Conservation (phyloP, 306 rosid genomes). For the Carpinus viminea region DNA sequence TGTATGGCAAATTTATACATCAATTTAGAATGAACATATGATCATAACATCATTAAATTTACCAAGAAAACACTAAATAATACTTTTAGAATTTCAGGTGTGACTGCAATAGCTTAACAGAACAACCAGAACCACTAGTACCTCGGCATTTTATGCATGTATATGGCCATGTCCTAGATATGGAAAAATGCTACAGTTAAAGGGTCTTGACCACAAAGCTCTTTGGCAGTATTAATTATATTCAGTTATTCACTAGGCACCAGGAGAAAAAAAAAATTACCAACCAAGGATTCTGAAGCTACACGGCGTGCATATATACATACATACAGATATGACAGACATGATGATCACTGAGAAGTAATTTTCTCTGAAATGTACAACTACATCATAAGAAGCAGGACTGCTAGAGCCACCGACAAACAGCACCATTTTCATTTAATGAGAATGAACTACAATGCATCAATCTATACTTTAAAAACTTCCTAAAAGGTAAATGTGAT, state of each 20-base stretch:
- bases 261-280: no score
- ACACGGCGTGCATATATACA: no score
- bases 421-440: neutral
- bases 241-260: no score
- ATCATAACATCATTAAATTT: neutral
- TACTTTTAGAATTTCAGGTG: neutral
- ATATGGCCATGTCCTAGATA: neutral
- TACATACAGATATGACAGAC: no score
- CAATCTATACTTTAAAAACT: neutral
- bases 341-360: no score
- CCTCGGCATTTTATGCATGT: neutral
- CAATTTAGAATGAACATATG: neutral
- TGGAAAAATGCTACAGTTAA: neutral
- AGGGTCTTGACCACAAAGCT: no score
- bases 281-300: no score
- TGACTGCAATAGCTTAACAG: neutral
- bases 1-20: neutral
- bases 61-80: neutral
- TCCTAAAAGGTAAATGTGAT: constrained; percentile 5
- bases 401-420: neutral
- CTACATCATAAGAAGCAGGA: neutral
- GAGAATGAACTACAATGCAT: neutral
- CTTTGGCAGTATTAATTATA: no score
- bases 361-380: neutral
- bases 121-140: neutral